Evolutionary conservation across 768 basidiomycete species (phyloP), one percentile per base, ranked within the genome.

Genomic region (Mycena sanguinolenta): DNA sequence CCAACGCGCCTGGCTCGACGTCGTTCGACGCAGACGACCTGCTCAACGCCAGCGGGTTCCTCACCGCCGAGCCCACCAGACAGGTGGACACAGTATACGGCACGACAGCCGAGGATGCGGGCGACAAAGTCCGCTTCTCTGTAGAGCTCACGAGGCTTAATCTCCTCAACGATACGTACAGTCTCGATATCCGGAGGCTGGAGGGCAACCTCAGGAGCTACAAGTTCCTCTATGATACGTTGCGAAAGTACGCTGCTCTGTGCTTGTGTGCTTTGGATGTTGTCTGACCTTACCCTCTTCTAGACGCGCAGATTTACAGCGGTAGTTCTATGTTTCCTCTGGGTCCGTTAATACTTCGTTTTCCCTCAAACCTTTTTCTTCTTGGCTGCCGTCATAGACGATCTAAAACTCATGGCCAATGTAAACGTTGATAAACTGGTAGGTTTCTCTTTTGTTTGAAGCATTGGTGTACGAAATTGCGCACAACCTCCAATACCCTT

Each of bases 61-160:
- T 84, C 25, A 79, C 77, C 28, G 50, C 77, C 28, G 89, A 90
- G 68, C 81, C 86, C 1, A 59, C 79, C 42, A 39, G 83, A 21
- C 81, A 81, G 60, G 73, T 76, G 23, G 88, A 92, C 63, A 82
- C 91, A 23, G 77, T 92, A 25, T 98, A 97, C 76, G 97, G 97
- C 17, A 94, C 94, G 65, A 74, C 83, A n/a, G 78, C 85, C 6
- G 89, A 93, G 74, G 98, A 99, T 77, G 89, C 90, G 23, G 96
- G 96, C 34, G 97, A 97, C 75, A 98, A 99, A 89, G 95, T 99
- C 74, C 90, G 95, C 74, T 99, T 99, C 85, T 95, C 91, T 17
- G 93, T 98, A 70, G 98, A 99, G 84, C 82, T 99, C 71, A 98
- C 97, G 54, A 85, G 94, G 75, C 85, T 99, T 75, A 93, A 95